phyloP scores from a whole-genome alignment of 768 basidiomycete species.

The Kondoa subrosea region DNA sequence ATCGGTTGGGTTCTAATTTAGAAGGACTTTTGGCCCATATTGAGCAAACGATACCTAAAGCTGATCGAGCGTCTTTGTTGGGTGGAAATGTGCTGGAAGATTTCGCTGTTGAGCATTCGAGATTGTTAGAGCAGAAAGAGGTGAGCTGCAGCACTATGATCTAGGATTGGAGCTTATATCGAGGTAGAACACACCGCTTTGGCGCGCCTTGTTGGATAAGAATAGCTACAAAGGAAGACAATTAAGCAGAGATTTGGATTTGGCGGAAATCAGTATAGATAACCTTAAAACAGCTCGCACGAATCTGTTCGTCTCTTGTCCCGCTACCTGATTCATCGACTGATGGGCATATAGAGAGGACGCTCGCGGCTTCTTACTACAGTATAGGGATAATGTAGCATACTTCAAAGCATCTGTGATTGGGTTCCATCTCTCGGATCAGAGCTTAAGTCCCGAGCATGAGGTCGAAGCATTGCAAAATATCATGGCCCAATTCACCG shows the following conservation, averaged over 20 bases:
- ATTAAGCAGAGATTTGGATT: constrained; percentile 23
- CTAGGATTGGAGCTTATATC: too few species aligned
- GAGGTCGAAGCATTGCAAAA: constrained; percentile 20
- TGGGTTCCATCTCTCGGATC: constrained; percentile 24
- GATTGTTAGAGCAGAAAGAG: constrained; percentile 7
- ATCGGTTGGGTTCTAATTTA: constrained; percentile 20
- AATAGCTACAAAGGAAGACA: constrained; percentile 18
- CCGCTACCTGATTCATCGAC: background rate
- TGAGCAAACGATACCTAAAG: constrained; percentile 25
- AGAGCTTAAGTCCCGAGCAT: constrained; percentile 22
- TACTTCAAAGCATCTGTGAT: constrained; percentile 25
- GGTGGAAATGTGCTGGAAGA: constrained; percentile 19
- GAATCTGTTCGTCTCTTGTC: background rate
- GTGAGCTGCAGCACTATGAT: background rate
- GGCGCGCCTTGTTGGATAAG: constrained; percentile 18
- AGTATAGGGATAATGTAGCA: background rate
- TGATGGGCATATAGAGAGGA: background rate
- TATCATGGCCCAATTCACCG: constrained; percentile 25
- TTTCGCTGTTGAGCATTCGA: constrained; percentile 11
- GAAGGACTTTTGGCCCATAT: constrained; percentile 23
- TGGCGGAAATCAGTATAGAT: background rate
- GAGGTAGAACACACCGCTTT: constrained; percentile 16
- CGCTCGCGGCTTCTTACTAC: background rate
- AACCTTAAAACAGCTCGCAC: background rate
- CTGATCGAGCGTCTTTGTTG: constrained; percentile 21